A percentile compares a stretch with the other conserved stretches of the same genome.
Conservation (phyloP, 148 eudicot genomes). For the Selenicereus undatus region DNA sequence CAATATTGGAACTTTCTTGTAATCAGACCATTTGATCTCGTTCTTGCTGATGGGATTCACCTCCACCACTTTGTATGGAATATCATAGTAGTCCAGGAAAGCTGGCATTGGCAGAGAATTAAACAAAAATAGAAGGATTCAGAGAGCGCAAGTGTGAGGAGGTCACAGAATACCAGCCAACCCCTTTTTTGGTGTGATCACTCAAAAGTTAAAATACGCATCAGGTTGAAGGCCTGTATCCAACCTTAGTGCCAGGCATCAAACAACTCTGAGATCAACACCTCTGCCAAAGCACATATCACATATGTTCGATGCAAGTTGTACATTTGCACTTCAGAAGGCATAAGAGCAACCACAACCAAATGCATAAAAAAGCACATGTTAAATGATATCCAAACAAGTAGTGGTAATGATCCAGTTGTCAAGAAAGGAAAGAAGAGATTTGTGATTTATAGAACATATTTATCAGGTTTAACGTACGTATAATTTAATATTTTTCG, state of each 20-base stretch:
- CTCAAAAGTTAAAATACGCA: background rate
- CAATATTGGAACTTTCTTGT: conserved; percentile 90
- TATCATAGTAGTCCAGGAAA: conserved; percentile 78
- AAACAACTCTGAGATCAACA: background rate
- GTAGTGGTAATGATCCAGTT: too few species aligned
- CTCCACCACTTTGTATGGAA: conserved; percentile 95
- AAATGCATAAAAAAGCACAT: background rate
- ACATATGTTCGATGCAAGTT: background rate
- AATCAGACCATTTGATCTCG: conserved; percentile 96
- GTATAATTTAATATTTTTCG: too few species aligned
- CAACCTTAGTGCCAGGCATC: background rate
- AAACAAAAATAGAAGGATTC: background rate
- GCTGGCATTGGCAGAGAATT: conserved; percentile 40
- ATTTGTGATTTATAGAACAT: too few species aligned
- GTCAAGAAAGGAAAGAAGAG: too few species aligned
- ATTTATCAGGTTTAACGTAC: too few species aligned
- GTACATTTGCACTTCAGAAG: background rate
- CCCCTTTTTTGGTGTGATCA: background rate
- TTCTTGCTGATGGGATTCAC: conserved; percentile 95
- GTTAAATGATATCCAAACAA: background rate
- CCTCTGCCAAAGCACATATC: background rate
- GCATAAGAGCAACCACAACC: background rate
- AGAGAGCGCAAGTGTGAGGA: background rate
- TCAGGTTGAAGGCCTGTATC: background rate
- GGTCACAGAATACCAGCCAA: background rate